Base-by-base conservation (phyloP, 2,329 filamentous ascomycete genomes). In the Pyrenophora graminea region DNA sequence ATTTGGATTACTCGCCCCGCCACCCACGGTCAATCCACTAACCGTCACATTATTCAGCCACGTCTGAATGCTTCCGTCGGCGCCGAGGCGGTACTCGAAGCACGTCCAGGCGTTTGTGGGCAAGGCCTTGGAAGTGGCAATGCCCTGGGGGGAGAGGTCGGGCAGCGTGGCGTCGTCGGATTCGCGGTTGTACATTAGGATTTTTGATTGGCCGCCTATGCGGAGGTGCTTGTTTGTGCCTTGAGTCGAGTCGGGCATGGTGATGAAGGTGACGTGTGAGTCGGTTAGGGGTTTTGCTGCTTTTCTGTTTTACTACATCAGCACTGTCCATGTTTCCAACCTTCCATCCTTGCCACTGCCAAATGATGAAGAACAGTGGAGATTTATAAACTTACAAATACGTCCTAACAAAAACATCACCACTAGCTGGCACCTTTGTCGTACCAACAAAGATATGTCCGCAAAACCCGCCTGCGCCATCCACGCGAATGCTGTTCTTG, bases 401-500 rank as follows among this genome's bases (percentile, higher is more conserved):
- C 15, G 76, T 73, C 56, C 82, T 67, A 19, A 85, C 82, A 48
- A 84, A 85, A 45, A 85, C 72, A 63, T 85, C 79, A 2, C 83
- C 82, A 45, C 66, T 77, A 44, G 66, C 76, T 0, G 83, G 83
- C 2, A 85, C 72, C 39, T 79, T 76, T 1, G 73, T 81, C 1
- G 83, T 85, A 51, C 83, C 83, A 51, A 86, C 80, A 71, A 85
- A 85, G 39, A 84, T 81, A 63, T 86, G 83, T 27, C 69, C 69
- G 43, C 69, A 71, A 51, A 65, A 71, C 5, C 84, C 13, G 84
- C 89, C 8, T 82, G 90, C 53, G 79, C 89, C 62, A 77, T 84
- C 68, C 68, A 85, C 68, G 88, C 92, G 2, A 94, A 99, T 71
- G 80, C 86, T 70, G 82, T 92, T 59, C 85, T 97, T 41, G 81